phyloP scores from a whole-genome alignment of 441 rosid species.

The Adansonia grandidieri region DNA sequence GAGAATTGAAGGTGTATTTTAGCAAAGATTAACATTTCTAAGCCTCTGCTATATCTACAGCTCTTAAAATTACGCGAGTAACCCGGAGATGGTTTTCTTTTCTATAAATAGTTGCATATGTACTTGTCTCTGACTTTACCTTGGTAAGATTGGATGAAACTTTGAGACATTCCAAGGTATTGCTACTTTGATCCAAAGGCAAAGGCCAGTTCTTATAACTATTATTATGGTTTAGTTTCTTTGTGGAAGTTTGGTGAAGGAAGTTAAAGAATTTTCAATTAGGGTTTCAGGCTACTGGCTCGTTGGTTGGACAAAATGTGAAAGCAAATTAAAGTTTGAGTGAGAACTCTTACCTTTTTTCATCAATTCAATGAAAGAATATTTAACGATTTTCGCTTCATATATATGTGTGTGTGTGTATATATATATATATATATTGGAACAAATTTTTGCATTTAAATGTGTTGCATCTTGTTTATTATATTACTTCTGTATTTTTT shows the following conservation, averaged over 20 bases:
- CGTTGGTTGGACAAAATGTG: neutral
- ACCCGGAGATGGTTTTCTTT: neutral
- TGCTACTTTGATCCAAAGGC: neutral
- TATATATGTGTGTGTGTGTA: neutral
- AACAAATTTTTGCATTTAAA: no score
- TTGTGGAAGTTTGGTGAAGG: neutral
- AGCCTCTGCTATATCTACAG: neutral
- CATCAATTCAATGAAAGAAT: neutral
- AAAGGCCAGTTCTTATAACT: neutral
- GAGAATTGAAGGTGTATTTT: neutral
- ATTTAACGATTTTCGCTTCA: neutral
- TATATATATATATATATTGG: no score
- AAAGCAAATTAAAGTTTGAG: neutral
- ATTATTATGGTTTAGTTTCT: conserved; percentile 1
- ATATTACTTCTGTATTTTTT: no score
- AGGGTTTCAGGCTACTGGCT: neutral
- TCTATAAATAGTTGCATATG: neutral
- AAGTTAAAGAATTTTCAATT: neutral
- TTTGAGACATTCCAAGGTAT: conserved; percentile 22
- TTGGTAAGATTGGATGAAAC: neutral
- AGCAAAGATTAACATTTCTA: neutral
- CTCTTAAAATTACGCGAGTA: neutral
- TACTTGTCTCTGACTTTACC: neutral
- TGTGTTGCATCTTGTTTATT: no score
- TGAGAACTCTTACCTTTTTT: neutral